A percentile compares a stretch with the other conserved stretches of the same genome.
Conservation (phyloP, 257 asterid genomes). For the Avicennia marina region DNA sequence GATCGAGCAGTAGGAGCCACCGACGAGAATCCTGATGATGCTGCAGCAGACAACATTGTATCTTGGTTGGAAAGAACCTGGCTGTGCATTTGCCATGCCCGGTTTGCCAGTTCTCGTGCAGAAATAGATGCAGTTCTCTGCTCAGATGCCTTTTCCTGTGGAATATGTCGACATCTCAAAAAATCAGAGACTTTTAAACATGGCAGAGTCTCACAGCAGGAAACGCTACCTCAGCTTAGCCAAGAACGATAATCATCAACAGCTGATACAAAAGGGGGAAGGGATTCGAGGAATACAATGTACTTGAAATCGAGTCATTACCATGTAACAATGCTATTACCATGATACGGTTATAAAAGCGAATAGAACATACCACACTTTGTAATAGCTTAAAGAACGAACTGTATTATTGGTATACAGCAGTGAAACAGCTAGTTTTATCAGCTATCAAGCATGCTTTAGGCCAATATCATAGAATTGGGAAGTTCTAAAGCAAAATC, state of each 20-base stretch:
- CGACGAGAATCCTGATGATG: conserved; percentile 85
- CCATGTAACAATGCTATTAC: no score
- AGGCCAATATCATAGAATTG: background rate
- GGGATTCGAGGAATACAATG: no score
- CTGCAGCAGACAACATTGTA: conserved; percentile 45
- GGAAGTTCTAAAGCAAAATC: background rate
- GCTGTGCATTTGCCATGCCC: conserved; percentile 8
- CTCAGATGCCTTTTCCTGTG: conserved; percentile 24
- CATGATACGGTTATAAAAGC: no score
- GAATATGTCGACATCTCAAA: background rate
- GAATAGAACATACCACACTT: no score
- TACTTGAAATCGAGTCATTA: no score
- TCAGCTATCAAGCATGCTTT: background rate
- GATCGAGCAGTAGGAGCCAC: conserved; percentile 22
- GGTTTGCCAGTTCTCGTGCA: conserved; percentile 7
- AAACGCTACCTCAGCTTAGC: no score
- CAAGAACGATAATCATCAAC: no score
- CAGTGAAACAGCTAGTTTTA: background rate
- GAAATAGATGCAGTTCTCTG: background rate
- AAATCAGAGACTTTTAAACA: no score
- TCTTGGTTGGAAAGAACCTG: conserved; percentile 18
- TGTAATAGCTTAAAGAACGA: no score
- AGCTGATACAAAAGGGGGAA: no score
- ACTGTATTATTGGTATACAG: no score
- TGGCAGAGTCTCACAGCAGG: no score